A percentile compares a stretch with the other conserved stretches of the same genome.
These are phyloP conservation scores for Naganishia vaughanmartiniae DNA, from an alignment of 768 basidiomycete genomes.

Conservation along the genomic window DNA sequence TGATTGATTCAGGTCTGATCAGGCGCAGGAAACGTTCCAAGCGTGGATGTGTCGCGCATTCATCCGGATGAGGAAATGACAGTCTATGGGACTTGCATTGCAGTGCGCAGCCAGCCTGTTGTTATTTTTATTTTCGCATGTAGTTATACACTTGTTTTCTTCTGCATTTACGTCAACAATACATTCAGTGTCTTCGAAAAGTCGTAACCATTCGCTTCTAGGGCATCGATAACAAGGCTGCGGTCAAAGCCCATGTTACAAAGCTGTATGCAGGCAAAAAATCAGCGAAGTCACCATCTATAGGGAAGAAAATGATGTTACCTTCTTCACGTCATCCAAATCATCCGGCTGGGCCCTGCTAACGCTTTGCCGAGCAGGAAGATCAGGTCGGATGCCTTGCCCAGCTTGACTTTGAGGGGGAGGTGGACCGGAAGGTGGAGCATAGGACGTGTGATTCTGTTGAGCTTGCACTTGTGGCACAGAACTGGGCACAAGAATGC, in stretches of 20 bases:
- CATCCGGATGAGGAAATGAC: not conserved
- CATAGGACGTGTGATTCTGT: conserved; percentile 29
- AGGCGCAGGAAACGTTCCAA: conserved; percentile 3
- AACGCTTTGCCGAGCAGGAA: conserved; percentile 31
- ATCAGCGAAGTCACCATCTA: conserved; percentile 61
- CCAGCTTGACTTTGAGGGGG: conserved; percentile 16
- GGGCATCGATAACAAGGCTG: conserved; percentile 71
- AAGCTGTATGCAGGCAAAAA: conserved; percentile 64
- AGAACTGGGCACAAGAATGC: not conserved
- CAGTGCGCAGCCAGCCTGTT: not conserved
- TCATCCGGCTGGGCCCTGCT: conserved; percentile 46
- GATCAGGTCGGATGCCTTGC: conserved; percentile 14
- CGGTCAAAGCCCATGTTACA: conserved; percentile 89
- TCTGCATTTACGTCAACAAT: conserved; percentile 54
- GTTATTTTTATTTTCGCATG: not conserved
- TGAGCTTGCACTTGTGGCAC: conserved; percentile 38
- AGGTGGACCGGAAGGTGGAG: conserved; percentile 22
- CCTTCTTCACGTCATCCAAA: conserved; percentile 51
- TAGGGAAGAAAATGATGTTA: conserved; percentile 50
- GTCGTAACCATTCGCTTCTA: conserved; percentile 81
- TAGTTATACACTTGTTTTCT: not conserved
- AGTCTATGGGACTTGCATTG: not conserved
- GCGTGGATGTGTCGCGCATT: not conserved
- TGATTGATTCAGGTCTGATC: conserved; percentile 3
- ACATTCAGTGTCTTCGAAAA: conserved; percentile 74